Evolutionary conservation across 768 basidiomycete genomes (phyloP), one percentile per base, ranked within the genome.

Genomic region (Psilocybe cyanescens): DNA sequence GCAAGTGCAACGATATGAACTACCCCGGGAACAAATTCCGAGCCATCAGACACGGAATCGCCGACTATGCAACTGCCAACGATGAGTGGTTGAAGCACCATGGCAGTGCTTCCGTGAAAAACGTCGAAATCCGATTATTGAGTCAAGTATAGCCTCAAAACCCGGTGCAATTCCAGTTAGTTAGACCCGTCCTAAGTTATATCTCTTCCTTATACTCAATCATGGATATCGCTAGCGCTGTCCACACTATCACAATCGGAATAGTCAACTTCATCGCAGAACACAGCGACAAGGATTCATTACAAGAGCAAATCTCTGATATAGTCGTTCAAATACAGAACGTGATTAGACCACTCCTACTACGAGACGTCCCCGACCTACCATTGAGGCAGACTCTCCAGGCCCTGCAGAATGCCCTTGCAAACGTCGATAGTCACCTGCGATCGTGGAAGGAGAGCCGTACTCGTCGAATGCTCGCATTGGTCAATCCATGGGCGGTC

Each of bases 231-330:
- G 64, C 61, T 24, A 59, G 49, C 45, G 52, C 59, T 3, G 57
- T 65, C 14, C 61, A 61, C 41, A 49, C 35, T 24, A 57, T 63
- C 54, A 24, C 67, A 4, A 50, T 57, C 8, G 53, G 55, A 7
- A 65, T 67, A 54, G 55, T 65, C n/a, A 58, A 67, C 14, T 67
- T 67, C 46, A 62, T 67, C 57, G 55, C 60, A 11, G 61, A 65
- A 19, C 58, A 65, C 37, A 57, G 59, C 31, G 62, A 52, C 45
- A 67, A 65, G 24, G 62, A 59, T 30, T 17, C 54, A 12, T 41
- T 58, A 5, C 54, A 58, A 3, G 24, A 56, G 5, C 61, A 65
- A 5, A 65, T 67, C 16, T 60, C 65, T 19, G 55, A 61, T 46
- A 45, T 68, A 17, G 63, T 63, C 41, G 28, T 52, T 5, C 65